phyloP scores from a whole-genome alignment of 805 yeast genomes.

The Cyberlindnera meyerae region DNA sequence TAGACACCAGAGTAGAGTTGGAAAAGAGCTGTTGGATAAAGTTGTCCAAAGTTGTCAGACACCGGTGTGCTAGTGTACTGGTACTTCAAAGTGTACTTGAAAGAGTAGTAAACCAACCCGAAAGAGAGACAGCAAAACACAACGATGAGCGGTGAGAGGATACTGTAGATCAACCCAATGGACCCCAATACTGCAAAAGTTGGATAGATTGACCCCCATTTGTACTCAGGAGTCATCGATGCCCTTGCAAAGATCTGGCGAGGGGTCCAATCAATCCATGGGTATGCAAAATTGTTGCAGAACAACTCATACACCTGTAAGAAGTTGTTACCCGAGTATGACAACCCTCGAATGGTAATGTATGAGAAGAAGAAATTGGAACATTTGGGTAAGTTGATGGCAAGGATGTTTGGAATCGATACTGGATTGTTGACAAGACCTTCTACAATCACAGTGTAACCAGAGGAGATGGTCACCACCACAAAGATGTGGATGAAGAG shows the following conservation, averaged over 20 bases:
- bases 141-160: conserved; percentile 74
- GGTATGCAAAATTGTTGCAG: conserved; percentile 31
- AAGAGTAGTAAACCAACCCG: conserved; percentile 53
- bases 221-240: conserved; percentile 39
- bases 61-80: conserved; percentile 46
- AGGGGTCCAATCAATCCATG: conserved; percentile 52
- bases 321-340: conserved; percentile 69
- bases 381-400: conserved; percentile 77
- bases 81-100: conserved; percentile 62
- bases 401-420: conserved; percentile 65
- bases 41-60: conserved; percentile 63
- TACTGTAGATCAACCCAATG: conserved; percentile 72
- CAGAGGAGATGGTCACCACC: conserved; percentile 81
- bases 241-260: conserved; percentile 46
- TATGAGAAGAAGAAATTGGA: conserved; percentile 83
- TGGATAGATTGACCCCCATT: conserved; percentile 81
- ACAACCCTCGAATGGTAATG: conserved; percentile 66
- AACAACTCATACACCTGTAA: conserved; percentile 53
- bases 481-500: conserved; percentile 78
- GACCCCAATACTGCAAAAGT: conserved; percentile 71
- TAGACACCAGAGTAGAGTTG: conserved; percentile 80
- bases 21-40: conserved; percentile 69
- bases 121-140: conserved; percentile 56
- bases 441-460: conserved; percentile 58
- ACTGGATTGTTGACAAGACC: conserved; percentile 65